These are phyloP conservation scores for Nothomitra cinnamomea DNA, from an alignment of 2,329 filamentous ascomycete genomes.

Conservation along the genomic window DNA sequence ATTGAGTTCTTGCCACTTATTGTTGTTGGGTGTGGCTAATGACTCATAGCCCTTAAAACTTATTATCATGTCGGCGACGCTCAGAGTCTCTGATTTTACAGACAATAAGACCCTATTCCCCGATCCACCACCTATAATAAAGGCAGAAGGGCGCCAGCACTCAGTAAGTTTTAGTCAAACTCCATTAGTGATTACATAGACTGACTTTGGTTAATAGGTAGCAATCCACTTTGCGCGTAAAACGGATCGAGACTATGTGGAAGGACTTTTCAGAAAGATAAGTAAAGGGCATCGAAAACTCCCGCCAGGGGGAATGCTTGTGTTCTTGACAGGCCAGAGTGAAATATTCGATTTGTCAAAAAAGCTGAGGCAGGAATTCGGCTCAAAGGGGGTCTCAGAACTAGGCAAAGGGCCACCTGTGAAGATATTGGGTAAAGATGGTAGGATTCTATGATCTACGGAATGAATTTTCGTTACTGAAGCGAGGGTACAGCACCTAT, in stretches of 20 bases:
- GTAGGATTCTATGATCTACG: neutral
- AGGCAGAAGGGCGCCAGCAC: constrained; percentile 84
- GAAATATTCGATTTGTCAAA: constrained; percentile 80
- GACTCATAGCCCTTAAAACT: constrained; percentile 58
- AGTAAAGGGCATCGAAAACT: constrained; percentile 76
- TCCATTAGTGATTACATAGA: neutral
- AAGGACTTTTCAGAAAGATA: constrained; percentile 79
- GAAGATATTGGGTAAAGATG: constrained; percentile 55
- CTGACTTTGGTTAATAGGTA: constrained; percentile 23
- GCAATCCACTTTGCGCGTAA: constrained; percentile 74
- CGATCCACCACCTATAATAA: constrained; percentile 60
- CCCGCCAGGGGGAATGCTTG: constrained; percentile 76
- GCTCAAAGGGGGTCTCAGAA: constrained; percentile 26
- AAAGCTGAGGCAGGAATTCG: constrained; percentile 53
- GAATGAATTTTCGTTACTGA: neutral
- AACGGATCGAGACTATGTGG: constrained; percentile 75
- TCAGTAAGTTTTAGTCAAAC: constrained; percentile 29
- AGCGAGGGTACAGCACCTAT: constrained; percentile 36
- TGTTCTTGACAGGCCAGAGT: constrained; percentile 86
- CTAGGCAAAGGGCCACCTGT: constrained; percentile 46
- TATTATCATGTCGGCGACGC: constrained; percentile 94
- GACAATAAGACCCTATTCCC: constrained; percentile 69
- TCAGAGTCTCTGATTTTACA: constrained; percentile 79
- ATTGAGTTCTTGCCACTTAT: neutral
- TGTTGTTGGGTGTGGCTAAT: neutral